Evolutionary conservation across 2,329 filamentous ascomycete species (phyloP).

Genomic region (Aspergillus amoenus): DNA sequence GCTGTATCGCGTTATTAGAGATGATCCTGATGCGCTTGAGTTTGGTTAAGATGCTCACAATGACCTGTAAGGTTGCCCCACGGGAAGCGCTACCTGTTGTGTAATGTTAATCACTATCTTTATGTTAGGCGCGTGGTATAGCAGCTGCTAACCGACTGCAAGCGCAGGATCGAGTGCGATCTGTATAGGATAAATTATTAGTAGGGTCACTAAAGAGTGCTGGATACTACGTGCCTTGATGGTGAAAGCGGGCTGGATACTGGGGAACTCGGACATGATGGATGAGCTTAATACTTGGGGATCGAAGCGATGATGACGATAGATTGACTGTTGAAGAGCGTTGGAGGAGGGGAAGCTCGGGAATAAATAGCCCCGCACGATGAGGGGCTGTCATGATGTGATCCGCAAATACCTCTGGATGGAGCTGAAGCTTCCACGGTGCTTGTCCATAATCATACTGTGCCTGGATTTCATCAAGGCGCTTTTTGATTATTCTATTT

Average conservation of each 20-base stretch:
- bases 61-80: conserved; percentile 36
- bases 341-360: background rate
- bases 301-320: too few species aligned
- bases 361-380: background rate
- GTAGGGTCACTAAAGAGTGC: background rate
- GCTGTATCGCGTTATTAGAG: conserved; percentile 23
- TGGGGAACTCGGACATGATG: conserved; percentile 39
- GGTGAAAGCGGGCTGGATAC: conserved; percentile 42
- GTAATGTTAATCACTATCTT: background rate
- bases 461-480: background rate
- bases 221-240: conserved; percentile 27
- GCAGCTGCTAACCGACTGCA: conserved; percentile 30
- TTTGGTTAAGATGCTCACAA: conserved; percentile 25
- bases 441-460: background rate
- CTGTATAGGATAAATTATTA: conserved; percentile 16
- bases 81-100: conserved; percentile 36
- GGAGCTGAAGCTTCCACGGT: background rate
- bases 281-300: too few species aligned
- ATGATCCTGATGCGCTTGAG: background rate
- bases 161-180: conserved; percentile 31
- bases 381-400: background rate
- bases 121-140: background rate
- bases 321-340: background rate
- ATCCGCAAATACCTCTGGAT: background rate
- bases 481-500: background rate